These are phyloP conservation scores for Silene latifolia DNA, from an alignment of 148 eudicot species.

Conservation along the genomic window DNA sequence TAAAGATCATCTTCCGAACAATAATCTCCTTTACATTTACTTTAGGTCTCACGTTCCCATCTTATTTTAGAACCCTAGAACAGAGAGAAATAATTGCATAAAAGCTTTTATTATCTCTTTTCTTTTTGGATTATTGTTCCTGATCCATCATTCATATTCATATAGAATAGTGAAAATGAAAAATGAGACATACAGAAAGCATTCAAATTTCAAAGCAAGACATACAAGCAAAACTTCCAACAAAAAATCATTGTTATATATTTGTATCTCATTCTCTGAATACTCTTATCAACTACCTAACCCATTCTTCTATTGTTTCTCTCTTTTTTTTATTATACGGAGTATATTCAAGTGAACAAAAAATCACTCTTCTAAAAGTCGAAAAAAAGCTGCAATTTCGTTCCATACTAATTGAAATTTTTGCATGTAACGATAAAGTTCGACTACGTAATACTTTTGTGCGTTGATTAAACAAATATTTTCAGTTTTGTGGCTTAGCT, in stretches of 20 bases:
- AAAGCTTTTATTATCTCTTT: not conserved
- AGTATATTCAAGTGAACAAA: not conserved
- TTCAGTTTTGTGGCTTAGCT: no score
- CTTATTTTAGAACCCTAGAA: not conserved
- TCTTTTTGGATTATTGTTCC: not conserved
- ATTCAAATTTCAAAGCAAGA: no score
- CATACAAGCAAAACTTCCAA: not conserved
- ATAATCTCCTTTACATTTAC: no score
- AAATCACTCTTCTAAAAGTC: not conserved
- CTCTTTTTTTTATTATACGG: not conserved
- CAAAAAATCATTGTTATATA: not conserved
- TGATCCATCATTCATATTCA: not conserved
- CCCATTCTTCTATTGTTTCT: not conserved
- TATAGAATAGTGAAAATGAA: not conserved
- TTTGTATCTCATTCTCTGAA: not conserved
- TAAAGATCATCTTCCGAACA: no score
- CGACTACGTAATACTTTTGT: no score
- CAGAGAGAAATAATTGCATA: not conserved
- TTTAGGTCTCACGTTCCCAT: not conserved
- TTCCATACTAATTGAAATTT: not conserved
- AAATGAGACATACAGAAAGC: not conserved
- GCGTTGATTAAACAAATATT: no score
- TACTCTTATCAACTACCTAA: not conserved
- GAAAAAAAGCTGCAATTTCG: not conserved
- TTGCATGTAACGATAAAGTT: no score